A percentile compares a stretch with the other conserved stretches of the same genome.
Evolutionary conservation across 2,329 filamentous ascomycete species (phyloP).

Genomic region (Pseudocercospora musae): DNA sequence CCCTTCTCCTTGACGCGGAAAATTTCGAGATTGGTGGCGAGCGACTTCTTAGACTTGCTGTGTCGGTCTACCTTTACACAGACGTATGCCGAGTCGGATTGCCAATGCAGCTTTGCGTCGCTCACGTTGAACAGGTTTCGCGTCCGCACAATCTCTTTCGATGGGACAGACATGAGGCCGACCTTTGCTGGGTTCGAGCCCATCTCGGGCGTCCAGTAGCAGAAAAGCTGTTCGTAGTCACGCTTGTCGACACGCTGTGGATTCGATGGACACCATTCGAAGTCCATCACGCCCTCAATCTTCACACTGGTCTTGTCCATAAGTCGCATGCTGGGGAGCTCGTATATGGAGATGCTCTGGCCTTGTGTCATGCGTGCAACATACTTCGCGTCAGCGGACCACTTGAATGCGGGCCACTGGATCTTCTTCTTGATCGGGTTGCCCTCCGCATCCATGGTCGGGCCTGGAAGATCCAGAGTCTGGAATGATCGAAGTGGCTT

Average conservation of each 20-base stretch:
- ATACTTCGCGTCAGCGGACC: constrained; percentile 96
- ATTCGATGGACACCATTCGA: constrained; percentile 91
- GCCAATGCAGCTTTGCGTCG: constrained; percentile 98
- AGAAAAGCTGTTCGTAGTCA: constrained; percentile 91
- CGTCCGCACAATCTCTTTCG: constrained; percentile 89
- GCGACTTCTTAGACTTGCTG: constrained; percentile 98
- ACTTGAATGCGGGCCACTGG: constrained; percentile 99
- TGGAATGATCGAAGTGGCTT: constrained; percentile 91
- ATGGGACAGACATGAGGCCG: constrained; percentile 90
- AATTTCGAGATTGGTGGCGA: constrained; percentile 95
- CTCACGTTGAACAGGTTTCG: constrained; percentile 97
- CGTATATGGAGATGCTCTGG: constrained; percentile 86
- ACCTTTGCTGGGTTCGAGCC: constrained; percentile 98
- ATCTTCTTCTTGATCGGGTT: constrained; percentile 81
- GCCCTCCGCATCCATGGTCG: constrained; percentile 58
- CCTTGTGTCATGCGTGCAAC: constrained; percentile 87
- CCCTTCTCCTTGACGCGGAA: constrained; percentile 98
- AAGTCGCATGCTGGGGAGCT: constrained; percentile 82
- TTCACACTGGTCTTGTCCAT: constrained; percentile 91
- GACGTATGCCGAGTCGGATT: constrained; percentile 87
- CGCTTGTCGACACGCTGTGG: constrained; percentile 81
- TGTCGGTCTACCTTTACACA: constrained; percentile 99
- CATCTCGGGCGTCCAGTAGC: constrained; percentile 98
- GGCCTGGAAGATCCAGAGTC: constrained; percentile 74
- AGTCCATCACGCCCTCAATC: constrained; percentile 94